Percentiles rank a stretch among this genome's conserved stretches.
These are phyloP conservation scores for Exserohilum rostratum DNA, from an alignment of 2,329 filamentous ascomycete genomes.

Conservation along the genomic window DNA sequence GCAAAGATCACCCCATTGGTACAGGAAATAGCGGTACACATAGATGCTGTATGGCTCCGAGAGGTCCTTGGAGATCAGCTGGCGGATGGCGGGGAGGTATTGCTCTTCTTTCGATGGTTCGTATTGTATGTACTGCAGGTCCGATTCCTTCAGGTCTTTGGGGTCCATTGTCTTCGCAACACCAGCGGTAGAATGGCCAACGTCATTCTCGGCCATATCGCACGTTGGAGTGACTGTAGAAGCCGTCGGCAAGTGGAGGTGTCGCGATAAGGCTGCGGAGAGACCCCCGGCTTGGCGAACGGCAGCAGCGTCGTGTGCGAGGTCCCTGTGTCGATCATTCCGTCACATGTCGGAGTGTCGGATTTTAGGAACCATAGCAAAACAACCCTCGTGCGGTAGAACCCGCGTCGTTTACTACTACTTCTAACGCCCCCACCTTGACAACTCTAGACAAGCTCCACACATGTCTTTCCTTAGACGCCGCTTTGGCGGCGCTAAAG, in stretches of 20 bases:
- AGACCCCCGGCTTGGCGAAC: constrained; percentile 10
- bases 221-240: background rate
- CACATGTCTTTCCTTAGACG: constrained; percentile 48
- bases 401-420: background rate
- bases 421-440: background rate
- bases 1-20: constrained; percentile 97
- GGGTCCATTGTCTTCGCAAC: background rate
- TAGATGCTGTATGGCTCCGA: constrained; percentile 99
- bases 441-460: background rate
- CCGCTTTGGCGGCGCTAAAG: constrained; percentile 40
- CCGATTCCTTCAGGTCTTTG: constrained; percentile 30
- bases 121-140: constrained; percentile 65
- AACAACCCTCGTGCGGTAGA: background rate
- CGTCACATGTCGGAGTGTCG: constrained; percentile 20
- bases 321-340: constrained; percentile 14
- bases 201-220: constrained; percentile 10
- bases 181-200: background rate
- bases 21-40: constrained; percentile 97
- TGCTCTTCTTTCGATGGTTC: constrained; percentile 63
- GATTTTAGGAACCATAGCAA: constrained; percentile 1
- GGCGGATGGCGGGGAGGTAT: constrained; percentile 84
- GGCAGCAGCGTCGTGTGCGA: constrained; percentile 4
- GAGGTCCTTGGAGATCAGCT: constrained; percentile 92
- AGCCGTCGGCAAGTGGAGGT: constrained; percentile 7
- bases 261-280: constrained; percentile 1